Conservation (phyloP, 495 filamentous ascomycete species). For the Hypoxylon fragiforme region DNA sequence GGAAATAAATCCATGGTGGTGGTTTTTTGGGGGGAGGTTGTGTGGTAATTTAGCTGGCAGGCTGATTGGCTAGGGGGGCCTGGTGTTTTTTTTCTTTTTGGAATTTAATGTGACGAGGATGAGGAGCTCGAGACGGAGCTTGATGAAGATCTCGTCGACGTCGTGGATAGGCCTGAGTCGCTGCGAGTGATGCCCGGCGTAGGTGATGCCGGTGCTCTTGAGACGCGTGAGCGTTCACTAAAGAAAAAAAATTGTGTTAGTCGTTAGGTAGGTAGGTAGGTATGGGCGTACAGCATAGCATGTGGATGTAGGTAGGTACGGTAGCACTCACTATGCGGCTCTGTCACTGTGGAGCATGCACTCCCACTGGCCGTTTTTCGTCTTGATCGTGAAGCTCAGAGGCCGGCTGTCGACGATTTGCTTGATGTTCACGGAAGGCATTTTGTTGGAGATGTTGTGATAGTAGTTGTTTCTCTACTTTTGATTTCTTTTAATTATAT, state of each 20-base stretch:
- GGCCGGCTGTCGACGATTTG: slow-evolving; percentile 41
- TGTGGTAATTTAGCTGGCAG: too few species aligned
- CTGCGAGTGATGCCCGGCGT: slow-evolving; percentile 34
- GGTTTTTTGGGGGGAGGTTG: too few species aligned
- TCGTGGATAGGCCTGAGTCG: slow-evolving; percentile 37
- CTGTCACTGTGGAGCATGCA: slow-evolving; percentile 48
- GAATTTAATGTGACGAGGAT: slow-evolving; percentile 36
- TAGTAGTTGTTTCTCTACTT: neutral
- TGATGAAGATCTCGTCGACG: slow-evolving; percentile 27
- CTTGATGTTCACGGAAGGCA: slow-evolving; percentile 38
- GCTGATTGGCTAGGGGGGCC: too few species aligned
- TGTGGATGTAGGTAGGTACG: neutral
- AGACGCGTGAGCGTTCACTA: slow-evolving; percentile 44
- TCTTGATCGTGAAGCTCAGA: slow-evolving; percentile 50
- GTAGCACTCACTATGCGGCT: slow-evolving; percentile 43
- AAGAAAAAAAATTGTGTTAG: slow-evolving; percentile 13
- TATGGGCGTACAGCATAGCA: neutral
- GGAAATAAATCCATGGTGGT: too few species aligned
- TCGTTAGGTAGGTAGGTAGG: neutral
- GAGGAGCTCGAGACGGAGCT: slow-evolving; percentile 19
- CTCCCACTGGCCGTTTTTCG: slow-evolving; percentile 42
- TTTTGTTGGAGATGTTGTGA: slow-evolving; percentile 15
- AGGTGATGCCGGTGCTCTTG: slow-evolving; percentile 33
- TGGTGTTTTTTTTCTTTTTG: too few species aligned
- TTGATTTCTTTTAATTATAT: neutral